Conservation (phyloP, 176 grass and related monocot species). For the Miscanthus lutarioriparius region DNA sequence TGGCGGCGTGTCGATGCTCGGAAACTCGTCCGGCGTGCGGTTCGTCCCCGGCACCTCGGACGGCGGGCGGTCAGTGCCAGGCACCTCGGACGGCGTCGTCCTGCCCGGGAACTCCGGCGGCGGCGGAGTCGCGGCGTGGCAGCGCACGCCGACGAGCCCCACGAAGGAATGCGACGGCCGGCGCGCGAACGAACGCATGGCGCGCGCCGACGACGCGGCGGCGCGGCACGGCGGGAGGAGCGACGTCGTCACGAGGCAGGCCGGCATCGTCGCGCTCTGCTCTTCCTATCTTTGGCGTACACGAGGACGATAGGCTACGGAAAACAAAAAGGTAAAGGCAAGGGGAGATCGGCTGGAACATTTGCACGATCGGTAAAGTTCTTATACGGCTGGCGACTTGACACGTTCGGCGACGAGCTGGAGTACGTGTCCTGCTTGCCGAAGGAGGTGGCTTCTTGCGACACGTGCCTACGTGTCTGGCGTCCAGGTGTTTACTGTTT, state of each 20-base stretch:
- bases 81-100: slow-evolving; percentile 7
- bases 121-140: slow-evolving; percentile 9
- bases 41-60: slow-evolving; percentile 8
- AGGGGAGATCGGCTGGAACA: background rate
- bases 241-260: slow-evolving; percentile 21
- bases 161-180: background rate
- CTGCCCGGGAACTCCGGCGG: slow-evolving; percentile 32
- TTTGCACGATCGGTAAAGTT: background rate
- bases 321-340: background rate
- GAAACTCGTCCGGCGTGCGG: slow-evolving; percentile 40
- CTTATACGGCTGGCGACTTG: slow-evolving; percentile 3
- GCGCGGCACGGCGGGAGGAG: slow-evolving; percentile 9
- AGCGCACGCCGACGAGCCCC: background rate
- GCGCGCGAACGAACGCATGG: background rate
- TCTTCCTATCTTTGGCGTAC: background rate
- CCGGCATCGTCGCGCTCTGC: background rate
- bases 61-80: slow-evolving; percentile 13
- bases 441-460: background rate
- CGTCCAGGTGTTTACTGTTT: no score
- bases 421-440: slow-evolving; percentile 5
- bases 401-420: slow-evolving; percentile 9
- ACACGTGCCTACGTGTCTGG: background rate
- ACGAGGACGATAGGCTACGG: background rate
- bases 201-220: background rate
- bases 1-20: slow-evolving; percentile 49